Evolutionary conservation across 2,329 filamentous ascomycete genomes (phyloP), one percentile per base, ranked within the genome.

Genomic region (Decorospora gaudefroyi): DNA sequence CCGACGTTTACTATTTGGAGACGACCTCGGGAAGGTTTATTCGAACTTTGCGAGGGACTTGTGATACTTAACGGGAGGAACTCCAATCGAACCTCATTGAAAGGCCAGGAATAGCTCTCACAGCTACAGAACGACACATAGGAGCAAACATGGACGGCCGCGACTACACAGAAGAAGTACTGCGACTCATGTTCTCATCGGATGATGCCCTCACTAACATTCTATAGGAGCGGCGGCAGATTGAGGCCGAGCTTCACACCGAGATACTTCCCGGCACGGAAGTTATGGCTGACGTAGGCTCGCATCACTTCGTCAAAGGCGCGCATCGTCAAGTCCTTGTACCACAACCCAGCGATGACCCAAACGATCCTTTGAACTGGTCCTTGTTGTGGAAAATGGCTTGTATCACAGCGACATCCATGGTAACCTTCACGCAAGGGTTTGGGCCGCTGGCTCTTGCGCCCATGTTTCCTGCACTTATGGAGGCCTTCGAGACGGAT

Each of bases 271-370:
- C 80, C 3, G 80, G 80, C 16, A 83, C 80, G 3, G 79, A 82
- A 64, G 73, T 82, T 58, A 83, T 83, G 80, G 68, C 74, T 6
- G 79, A 86, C 72, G 76, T 85, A 25, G 81, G 80, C 13, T 71
- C 72, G 1, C 80, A 84, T 65, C 82, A 85, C 64, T 86, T 86
- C 57, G 80, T 85, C 58, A 85, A 84, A 47, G 64, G 64, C 2
- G 32, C 57, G 6, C 67, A 68, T 26, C 61, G 62, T 29, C 76
- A 74, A 2, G 73, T 79, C 11, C 69, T 81, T 33, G 78, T 80
- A 15, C 79, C 79, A 2, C 78, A 81, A 58, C 79, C 78, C 0
- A 76, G 73, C 40, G 73, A 58, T 25, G 74, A 79, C 37, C 72
- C 74, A 1, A 65, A 76, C 28, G 79, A 82, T 49, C 78, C 79